Evolutionary conservation across 768 basidiomycete genomes (phyloP), one percentile per base, ranked within the genome.

Genomic region (Boletus vermiculosoides): DNA sequence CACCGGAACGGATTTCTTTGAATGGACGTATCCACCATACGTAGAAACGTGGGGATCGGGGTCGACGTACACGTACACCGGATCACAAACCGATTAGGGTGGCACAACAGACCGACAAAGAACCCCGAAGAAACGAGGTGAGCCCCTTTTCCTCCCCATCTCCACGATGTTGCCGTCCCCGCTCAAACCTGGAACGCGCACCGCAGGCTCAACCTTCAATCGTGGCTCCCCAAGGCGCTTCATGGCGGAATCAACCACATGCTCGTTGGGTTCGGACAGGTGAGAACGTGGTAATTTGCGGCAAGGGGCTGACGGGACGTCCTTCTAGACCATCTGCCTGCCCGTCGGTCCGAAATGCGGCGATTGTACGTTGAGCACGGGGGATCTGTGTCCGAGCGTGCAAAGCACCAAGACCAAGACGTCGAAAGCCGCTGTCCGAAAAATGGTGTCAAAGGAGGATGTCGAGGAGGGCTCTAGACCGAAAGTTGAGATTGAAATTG

Each of bases 11-110:
- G 20, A 34, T 20, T 31, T 20, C n/a, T 15, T 31, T 15, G n/a
- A 47, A 31, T 31, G 30, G n/a, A 8, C n/a, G 5, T 20, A n/a
- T 30, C 16, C 22, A 50, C 47, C 11, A 8, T 16, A 20, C 23
- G 8, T 18, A 93, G 90, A 45, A 92, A 94, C 63, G 77, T 81
- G 25, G 96, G 96, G 1, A 96, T 98, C 34, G 96, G 95, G 0
- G 96, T 98, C 0, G 96, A 99, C 63, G 90, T 93, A 0, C 96
- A 99, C 70, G 94, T 98, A 8, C 94, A 98, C 63, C 79, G 96
- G 7, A 98, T 99, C 52, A 94, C 94, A 28, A 95, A 98, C 63
- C 79, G 94, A 16, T 72, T 99, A 2, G 86, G 90, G 40, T 99
- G 96, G 96, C 96, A 98, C 71, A 83, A 84, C 58, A 84, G 82